Base-by-base conservation (phyloP, 2,329 filamentous ascomycete genomes). In the Cercospora nicotianae region DNA sequence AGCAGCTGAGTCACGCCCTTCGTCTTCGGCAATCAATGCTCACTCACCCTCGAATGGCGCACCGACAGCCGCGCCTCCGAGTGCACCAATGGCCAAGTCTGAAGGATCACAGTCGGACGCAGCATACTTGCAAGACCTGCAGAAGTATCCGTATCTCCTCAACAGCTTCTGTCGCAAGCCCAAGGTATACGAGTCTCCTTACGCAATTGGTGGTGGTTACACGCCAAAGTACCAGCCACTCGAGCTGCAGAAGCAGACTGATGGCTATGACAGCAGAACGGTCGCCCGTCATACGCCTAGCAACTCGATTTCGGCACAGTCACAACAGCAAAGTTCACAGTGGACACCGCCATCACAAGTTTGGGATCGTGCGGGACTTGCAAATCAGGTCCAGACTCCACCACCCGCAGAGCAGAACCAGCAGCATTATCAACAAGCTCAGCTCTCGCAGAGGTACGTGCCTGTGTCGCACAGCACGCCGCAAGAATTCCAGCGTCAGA, bases 111-210 rank as follows among this genome's bases (percentile, higher is more conserved):
- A 79, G 73, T 73, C 77, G 36, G 76, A 74, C 18, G 74, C 72
- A 20, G 75, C 72, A 65, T 83, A 83, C 69, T 70, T 83, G 70
- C 74, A 77, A 72, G 80, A 82, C 69, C 72, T 83, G 51, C 77
- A 79, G 72, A 79, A 80, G 66, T 83, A 82, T 68, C 82, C 82
- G 10, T 83, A 83, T 71, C 76, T 83, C 36, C 78, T 77, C 66
- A 82, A 82, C 69, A 79, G 80, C 64, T 83, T 80, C 73, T 78
- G 81, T 60, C 77, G 81, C 67, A 77, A 80, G 74, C 79, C 79
- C 70, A 80, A 81, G 74, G 79, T 79, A 74, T 83, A 84, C 76
- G 78, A 81, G 64, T 83, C 81, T 69, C 82, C 82, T 67, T 83
- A 83, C 73, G 77, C 80, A 71, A 77, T 77, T 62, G 78, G 78